phyloP scores from a whole-genome alignment of 2,329 filamentous ascomycete species.

The Chaetomium sp. region DNA sequence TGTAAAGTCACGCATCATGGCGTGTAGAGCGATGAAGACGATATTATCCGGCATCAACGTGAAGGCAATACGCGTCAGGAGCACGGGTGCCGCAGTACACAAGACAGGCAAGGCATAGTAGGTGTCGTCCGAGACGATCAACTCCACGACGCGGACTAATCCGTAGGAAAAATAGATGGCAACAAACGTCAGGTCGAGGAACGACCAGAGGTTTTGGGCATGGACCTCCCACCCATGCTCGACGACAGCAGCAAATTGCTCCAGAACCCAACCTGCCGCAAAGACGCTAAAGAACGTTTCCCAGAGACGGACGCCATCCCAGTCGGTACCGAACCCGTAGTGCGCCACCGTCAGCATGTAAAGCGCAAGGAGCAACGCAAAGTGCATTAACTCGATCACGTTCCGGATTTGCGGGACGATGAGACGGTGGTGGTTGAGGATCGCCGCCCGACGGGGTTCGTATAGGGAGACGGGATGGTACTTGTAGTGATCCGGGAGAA shows the following conservation, averaged over 20 bases:
- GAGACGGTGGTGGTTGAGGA: constrained; percentile 65
- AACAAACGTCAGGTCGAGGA: constrained; percentile 64
- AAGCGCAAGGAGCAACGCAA: constrained; percentile 54
- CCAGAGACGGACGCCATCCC: constrained; percentile 49
- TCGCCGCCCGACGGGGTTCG: constrained; percentile 56
- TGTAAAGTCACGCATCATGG: constrained; percentile 69
- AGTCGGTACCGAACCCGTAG: constrained; percentile 41
- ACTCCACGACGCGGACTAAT: constrained; percentile 51
- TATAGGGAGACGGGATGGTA: constrained; percentile 64
- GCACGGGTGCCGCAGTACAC: constrained; percentile 59
- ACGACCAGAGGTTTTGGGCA: constrained; percentile 69
- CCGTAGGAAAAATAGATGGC: constrained; percentile 58
- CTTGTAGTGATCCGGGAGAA: constrained; percentile 68
- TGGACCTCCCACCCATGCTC: constrained; percentile 64
- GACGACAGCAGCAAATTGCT: constrained; percentile 58
- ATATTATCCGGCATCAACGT: constrained; percentile 69
- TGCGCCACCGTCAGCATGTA: constrained; percentile 60
- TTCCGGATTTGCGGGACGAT: constrained; percentile 64
- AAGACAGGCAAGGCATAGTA: constrained; percentile 58
- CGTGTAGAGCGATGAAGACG: constrained; percentile 65
- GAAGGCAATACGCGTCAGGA: constrained; percentile 65
- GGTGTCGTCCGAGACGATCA: constrained; percentile 38
- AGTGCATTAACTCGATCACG: constrained; percentile 59
- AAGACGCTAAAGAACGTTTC: constrained; percentile 60
- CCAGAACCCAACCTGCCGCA: constrained; percentile 59